These are phyloP conservation scores for Noccaea bulbosa DNA, from an alignment of 345 rosid genomes.

Conservation along the genomic window DNA sequence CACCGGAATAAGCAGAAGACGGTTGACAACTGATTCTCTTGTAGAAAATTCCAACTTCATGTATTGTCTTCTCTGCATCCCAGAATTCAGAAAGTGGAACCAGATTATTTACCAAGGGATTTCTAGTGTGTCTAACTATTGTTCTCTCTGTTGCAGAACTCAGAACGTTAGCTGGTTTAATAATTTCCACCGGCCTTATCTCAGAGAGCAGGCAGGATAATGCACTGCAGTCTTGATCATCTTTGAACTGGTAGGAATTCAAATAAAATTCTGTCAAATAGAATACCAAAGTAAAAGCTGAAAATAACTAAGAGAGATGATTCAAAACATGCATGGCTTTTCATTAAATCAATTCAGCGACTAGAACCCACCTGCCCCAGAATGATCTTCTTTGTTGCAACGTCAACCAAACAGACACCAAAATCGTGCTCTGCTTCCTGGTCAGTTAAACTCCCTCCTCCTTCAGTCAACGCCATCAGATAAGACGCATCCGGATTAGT, in stretches of 20 bases:
- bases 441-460: slow-evolving; percentile 38
- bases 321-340: not conserved
- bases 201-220: slow-evolving; percentile 81
- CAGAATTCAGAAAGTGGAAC: slow-evolving; percentile 79
- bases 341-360: slow-evolving; percentile 25
- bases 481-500: slow-evolving; percentile 93
- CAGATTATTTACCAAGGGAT: slow-evolving; percentile 82
- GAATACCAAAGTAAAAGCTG: slow-evolving; percentile 1
- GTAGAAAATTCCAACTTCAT: slow-evolving; percentile 61
- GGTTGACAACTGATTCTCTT: slow-evolving; percentile 50
- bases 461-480: slow-evolving; percentile 83
- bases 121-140: slow-evolving; percentile 80
- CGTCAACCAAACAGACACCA: slow-evolving; percentile 91
- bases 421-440: slow-evolving; percentile 53
- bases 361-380: slow-evolving; percentile 74
- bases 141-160: slow-evolving; percentile 80
- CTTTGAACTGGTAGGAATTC: slow-evolving; percentile 62
- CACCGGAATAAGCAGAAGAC: slow-evolving; percentile 44
- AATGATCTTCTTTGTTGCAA: slow-evolving; percentile 79
- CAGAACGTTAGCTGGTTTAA: slow-evolving; percentile 74
- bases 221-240: slow-evolving; percentile 81
- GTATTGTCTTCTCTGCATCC: slow-evolving; percentile 81
- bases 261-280: slow-evolving; percentile 26
- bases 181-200: slow-evolving; percentile 91
- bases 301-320: slow-evolving; percentile 16